Evolutionary conservation across 352 stramenopile genomes (phyloP), one percentile per base, ranked within the genome.

Genomic region (Globisporangium megalacanthum): DNA sequence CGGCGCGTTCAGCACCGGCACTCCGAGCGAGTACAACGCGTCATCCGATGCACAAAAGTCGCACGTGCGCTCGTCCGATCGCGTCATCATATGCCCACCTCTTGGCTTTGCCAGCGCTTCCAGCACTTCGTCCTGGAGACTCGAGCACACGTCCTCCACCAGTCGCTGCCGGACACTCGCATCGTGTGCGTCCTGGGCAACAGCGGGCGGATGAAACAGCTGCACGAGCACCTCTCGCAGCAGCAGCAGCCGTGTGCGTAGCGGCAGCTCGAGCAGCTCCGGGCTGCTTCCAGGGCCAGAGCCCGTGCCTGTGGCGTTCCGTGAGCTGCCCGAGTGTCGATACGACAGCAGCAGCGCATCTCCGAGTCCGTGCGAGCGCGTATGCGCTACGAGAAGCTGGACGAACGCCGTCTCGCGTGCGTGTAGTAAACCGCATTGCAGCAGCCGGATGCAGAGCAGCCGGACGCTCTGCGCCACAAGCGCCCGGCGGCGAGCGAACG

Each of bases 361-460:
- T 6, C 61, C 49, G 17, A 68, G 61, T 13, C 51, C 61, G 33
- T 20, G 22, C 17, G 19, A 25, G 13, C 55, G 41, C 20, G 58
- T 61, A 4, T 52, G 17, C 10, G 47, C 22, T 3, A 65, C 61
- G 17, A 65, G 41, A 11, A 58, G 29, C 15, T 44, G 44, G 13
- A 65, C 57, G 33, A 68, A 68, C 47, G 64, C 61, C n/a, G 39
- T 22, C 15, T 60, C 57, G 17, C 29, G 57, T 19, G n/a, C 36
- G 31, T 60, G 61, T 45, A 83, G 53, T 4, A 83, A 56, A 25
- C 65, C 52, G 49, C 74, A 83, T 58, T 75, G 72, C 48, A 64
- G 70, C 55, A 83, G 55, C 35, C 65, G 60, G 22, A 75, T 53
- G 41, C 64, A 73, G 45, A 83, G 50, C 50, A 63, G 52, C 31